Percentiles rank a stretch among this genome's conserved stretches.
phyloP scores from a whole-genome alignment of 2,329 filamentous ascomycete genomes.

The Balansia obtecta region DNA sequence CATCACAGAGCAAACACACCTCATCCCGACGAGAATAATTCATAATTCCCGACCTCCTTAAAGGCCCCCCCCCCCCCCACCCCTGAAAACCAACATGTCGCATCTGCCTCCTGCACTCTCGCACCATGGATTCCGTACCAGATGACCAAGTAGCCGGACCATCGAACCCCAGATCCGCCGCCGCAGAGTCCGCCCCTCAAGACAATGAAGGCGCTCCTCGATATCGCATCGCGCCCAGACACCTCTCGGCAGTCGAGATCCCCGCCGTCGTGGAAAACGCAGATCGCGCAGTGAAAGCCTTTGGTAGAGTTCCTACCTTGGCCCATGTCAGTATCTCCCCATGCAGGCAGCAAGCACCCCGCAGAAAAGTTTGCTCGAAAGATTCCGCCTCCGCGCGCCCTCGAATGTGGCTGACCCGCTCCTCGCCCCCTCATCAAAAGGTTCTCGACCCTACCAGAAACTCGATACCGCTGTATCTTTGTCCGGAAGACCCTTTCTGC shows the following conservation, averaged over 20 bases:
- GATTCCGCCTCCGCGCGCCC: background rate
- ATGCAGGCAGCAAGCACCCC: background rate
- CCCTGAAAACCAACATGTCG: background rate
- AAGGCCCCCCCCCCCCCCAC: no score
- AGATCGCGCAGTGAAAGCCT: conserved; percentile 29
- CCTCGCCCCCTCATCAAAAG: conserved; percentile 15
- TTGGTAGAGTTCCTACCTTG: conserved; percentile 26
- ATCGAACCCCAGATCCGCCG: background rate
- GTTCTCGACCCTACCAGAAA: conserved; percentile 35
- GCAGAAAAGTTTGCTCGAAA: no score
- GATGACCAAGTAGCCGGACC: conserved; percentile 1
- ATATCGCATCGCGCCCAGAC: conserved; percentile 22
- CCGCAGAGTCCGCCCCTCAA: background rate
- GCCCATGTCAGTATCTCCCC: conserved; percentile 21
- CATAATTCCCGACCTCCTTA: no score
- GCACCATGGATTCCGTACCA: background rate
- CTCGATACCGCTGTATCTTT: conserved; percentile 58
- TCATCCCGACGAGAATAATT: no score
- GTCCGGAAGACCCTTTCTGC: conserved; percentile 67
- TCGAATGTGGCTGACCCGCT: background rate
- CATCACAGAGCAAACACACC: no score
- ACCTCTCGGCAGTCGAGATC: conserved; percentile 28
- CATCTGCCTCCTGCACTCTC: background rate
- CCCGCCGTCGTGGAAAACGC: conserved; percentile 31
- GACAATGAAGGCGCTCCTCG: conserved; percentile 17